Conservation (phyloP, 129 eudicot genomes). For the Apium graveolens region DNA sequence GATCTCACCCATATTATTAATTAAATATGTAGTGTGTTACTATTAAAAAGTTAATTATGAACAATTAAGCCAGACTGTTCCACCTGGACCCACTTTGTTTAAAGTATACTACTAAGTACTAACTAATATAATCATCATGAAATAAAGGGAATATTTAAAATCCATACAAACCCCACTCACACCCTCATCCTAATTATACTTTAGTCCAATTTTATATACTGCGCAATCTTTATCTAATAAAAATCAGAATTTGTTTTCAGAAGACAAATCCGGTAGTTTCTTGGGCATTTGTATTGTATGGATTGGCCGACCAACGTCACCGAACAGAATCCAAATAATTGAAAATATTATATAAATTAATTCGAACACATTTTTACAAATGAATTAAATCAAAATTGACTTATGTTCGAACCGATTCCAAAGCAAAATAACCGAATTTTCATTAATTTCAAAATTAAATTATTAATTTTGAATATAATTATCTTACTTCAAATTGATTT, state of each 20-base stretch:
- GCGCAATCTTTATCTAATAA: not conserved
- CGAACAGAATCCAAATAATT: too few relatives aligned
- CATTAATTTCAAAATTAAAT: too few relatives aligned
- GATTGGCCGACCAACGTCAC: too few relatives aligned
- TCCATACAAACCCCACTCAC: conserved; percentile 18
- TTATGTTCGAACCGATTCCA: too few relatives aligned
- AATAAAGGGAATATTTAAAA: conserved; percentile 12
- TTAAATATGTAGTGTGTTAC: not conserved
- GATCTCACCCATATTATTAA: conserved; percentile 6
- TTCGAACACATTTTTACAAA: too few relatives aligned
- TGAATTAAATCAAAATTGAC: too few relatives aligned
- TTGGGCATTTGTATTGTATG: too few relatives aligned
- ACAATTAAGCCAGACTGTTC: conserved; percentile 19
- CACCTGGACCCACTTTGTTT: conserved; percentile 28
- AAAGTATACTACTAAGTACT: not conserved
- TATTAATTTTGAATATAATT: too few relatives aligned
- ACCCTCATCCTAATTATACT: conserved; percentile 11
- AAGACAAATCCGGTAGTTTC: not conserved
- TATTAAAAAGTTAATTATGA: not conserved
- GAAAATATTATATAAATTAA: too few relatives aligned
- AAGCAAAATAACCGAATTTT: too few relatives aligned
- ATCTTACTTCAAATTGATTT: too few relatives aligned
- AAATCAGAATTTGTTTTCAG: not conserved
- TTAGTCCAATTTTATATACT: conserved; percentile 4
- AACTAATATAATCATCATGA: conserved; percentile 16